Base-by-base conservation (phyloP, 179 eudicot species). In the Beta corolliflora region DNA sequence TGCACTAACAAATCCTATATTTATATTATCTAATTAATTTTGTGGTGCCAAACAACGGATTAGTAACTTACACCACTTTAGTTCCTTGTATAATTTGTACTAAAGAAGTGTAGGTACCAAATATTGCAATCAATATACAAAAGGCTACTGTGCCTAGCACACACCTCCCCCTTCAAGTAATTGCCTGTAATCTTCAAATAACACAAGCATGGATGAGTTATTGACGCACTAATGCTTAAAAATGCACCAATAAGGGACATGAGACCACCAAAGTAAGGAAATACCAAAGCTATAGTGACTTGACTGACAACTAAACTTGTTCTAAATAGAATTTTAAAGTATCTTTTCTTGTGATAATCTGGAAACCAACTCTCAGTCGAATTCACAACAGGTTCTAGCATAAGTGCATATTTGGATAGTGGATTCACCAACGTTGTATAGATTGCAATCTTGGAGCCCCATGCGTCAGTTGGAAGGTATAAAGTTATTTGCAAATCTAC, bases 181-280 rank as follows among this genome's bases (percentile, higher is more conserved):
- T 56, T 61, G 0, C 93, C 90, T 1, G 89, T 81, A 45, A 94
- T 89, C 92, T 90, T 94, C 90, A 91, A 69, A 88, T 88, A 94
- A 74, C 97, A 94, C 74, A 91, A 83, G 85, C 94, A 90, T 5
- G 97, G 94, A n/a, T 93, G 66, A 9, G 86, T 81, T 16, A 93
- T 82, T 0, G 94, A 91, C 5, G 91, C 92, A 13, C 89, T 88
- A 21, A 91, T 82, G 41, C 98, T 93, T 31, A 93, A 36, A 78
- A 93, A 91, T 7, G 97, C 98, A 29, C 98, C 97, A 23, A 93
- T 91, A 14, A 94, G 91, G 1, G 97, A 89, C 94, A 94, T 92
- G 0, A 94, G 89, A 44, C 79, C 79, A 55, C 86, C 29, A 25
- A 94, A 94, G 81, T 91, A 92, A 9, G 98, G 97, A 36, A 94